Evolutionary conservation across 345 rosid species (phyloP).

Genomic region (Heritiera littoralis): DNA sequence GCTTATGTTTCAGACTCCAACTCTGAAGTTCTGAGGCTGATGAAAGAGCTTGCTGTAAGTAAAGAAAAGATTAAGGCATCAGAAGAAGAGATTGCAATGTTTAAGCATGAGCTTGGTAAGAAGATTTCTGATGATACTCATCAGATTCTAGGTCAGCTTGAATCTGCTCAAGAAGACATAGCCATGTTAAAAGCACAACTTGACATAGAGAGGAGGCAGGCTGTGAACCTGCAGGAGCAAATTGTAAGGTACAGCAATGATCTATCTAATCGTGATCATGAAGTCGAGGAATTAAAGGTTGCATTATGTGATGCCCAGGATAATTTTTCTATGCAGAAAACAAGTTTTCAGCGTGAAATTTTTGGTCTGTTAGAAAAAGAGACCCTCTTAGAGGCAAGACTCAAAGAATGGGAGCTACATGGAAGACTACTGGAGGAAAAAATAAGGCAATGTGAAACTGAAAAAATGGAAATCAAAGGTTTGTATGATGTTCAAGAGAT

Average conservation of each 20-base stretch:
- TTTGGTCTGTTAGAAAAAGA: conserved; percentile 44
- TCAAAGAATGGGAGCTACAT: conserved; percentile 46
- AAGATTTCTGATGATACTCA: conserved; percentile 1
- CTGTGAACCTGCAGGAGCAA: conserved; percentile 45
- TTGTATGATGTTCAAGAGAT: conserved; percentile 30
- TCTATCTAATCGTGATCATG: conserved; percentile 40
- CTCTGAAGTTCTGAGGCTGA: conserved; percentile 27
- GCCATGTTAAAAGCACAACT: conserved; percentile 17
- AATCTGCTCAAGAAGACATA: conserved; percentile 15
- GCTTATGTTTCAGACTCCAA: conserved; percentile 32
- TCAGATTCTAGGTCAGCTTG: conserved; percentile 5
- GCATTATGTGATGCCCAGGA: conserved; percentile 46
- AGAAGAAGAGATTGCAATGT: conserved; percentile 38
- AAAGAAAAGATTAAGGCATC: conserved; percentile 34
- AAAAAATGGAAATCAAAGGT: conserved; percentile 37
- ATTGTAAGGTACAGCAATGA: conserved; percentile 33
- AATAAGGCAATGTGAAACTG: conserved; percentile 36
- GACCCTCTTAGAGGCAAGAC: conserved; percentile 36
- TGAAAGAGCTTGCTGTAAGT: conserved; percentile 38
- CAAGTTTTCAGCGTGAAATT: conserved; percentile 54
- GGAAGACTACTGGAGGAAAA: conserved; percentile 44
- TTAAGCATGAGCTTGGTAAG: conserved; percentile 26
- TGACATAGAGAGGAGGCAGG: conserved; percentile 44
- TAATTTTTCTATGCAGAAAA: conserved; percentile 52
- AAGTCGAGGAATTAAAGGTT: conserved; percentile 40